A percentile compares a stretch with the other conserved stretches of the same genome.
Evolutionary conservation across 345 rosid species (phyloP).

Genomic region (Anacardium occidentale): DNA sequence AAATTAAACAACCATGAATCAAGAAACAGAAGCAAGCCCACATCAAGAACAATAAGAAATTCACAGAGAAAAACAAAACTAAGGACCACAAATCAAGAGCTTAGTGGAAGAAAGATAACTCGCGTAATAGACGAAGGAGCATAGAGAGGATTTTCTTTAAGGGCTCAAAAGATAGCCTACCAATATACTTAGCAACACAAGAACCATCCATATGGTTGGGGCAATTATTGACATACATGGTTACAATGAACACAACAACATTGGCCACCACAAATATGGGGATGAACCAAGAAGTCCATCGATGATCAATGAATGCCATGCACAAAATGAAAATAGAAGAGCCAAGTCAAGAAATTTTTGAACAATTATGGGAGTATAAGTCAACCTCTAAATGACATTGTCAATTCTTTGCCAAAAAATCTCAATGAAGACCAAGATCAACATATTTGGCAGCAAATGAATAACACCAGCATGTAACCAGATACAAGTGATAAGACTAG

Average conservation of each 20-base stretch:
- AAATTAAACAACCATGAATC: background rate
- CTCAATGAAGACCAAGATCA: no score
- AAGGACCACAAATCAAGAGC: background rate
- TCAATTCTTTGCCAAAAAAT: no score
- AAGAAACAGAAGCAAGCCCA: background rate
- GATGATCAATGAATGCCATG: constrained; percentile 39
- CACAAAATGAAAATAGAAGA: no score
- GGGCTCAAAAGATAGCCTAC: constrained; percentile 79
- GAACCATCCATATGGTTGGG: constrained; percentile 53
- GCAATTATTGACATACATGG: constrained; percentile 88
- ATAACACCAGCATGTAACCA: no score
- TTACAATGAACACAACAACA: constrained; percentile 57
- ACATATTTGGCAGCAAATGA: no score
- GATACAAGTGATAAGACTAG: no score
- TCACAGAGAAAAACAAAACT: background rate
- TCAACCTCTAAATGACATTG: no score
- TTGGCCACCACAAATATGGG: constrained; percentile 76
- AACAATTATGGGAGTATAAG: no score
- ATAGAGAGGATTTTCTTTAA: constrained; percentile 74
- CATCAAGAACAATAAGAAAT: no score
- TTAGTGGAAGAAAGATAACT: constrained; percentile 20
- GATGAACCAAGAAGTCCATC: constrained; percentile 93
- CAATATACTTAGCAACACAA: constrained; percentile 74
- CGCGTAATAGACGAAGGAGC: constrained; percentile 87
- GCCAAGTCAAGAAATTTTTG: no score